Conservation (phyloP, 2,329 filamentous ascomycete species). For the Beauveria varroae region DNA sequence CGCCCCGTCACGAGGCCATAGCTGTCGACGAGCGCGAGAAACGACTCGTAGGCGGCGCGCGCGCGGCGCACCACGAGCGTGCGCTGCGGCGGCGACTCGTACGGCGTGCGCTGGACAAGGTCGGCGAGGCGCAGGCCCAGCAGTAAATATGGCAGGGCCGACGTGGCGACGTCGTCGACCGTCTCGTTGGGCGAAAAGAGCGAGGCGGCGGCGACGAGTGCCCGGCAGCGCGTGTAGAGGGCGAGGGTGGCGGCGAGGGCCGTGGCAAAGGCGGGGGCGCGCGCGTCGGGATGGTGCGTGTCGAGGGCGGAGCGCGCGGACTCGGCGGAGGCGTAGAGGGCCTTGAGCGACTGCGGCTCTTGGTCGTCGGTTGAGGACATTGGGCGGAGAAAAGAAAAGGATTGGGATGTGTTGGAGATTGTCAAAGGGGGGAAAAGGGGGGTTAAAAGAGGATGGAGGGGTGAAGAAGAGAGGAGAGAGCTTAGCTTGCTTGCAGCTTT, state of each 20-base stretch:
- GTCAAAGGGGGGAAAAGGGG: not conserved
- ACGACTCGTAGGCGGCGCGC: conserved; percentile 67
- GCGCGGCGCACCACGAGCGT: conserved; percentile 55
- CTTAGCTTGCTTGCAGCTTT: not conserved
- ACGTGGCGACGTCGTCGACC: conserved; percentile 76
- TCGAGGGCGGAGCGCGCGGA: conserved; percentile 51
- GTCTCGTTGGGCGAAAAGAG: conserved; percentile 89
- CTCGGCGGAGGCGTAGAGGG: conserved; percentile 44
- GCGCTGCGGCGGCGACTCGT: conserved; percentile 46
- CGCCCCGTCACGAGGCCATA: conserved; percentile 63
- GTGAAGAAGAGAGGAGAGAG: not conserved
- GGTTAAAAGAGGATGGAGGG: not conserved
- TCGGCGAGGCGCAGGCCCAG: conserved; percentile 75
- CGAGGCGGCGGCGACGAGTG: conserved; percentile 61
- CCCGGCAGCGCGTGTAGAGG: conserved; percentile 65
- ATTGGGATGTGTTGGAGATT: not conserved
- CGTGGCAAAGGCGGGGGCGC: conserved; percentile 57
- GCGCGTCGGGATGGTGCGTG: conserved; percentile 54
- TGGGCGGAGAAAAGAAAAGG: not conserved
- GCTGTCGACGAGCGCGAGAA: conserved; percentile 66
- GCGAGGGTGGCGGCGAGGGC: conserved; percentile 60
- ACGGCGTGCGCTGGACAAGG: conserved; percentile 60
- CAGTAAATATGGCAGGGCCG: conserved; percentile 78
- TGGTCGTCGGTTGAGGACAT: conserved; percentile 29
- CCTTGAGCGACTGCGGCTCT: conserved; percentile 41